Base-by-base conservation (phyloP, 768 basidiomycete species). In the Kwoniella heveanensis region DNA sequence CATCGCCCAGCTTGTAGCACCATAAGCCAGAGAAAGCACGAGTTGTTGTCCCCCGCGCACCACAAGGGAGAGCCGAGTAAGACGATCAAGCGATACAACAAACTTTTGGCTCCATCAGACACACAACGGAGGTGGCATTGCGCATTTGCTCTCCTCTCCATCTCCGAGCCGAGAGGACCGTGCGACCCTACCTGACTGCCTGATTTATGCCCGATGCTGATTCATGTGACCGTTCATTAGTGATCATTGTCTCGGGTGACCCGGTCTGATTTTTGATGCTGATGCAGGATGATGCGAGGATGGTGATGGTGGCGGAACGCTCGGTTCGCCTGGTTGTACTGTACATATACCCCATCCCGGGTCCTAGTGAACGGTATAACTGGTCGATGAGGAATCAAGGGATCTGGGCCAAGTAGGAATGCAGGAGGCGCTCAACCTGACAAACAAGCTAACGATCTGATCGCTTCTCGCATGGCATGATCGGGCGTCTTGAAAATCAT, bases 291-390 rank as follows among this genome's bases (percentile, higher is more conserved):
- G 39, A 44, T 44, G 17, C 3, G 6, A 10, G 17, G 8, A 44
- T 44, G 32, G 9, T 44, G 39, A 44, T 44, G 39, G 39, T 44
- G 39, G 39, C 39, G 39, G 39, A 44, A 44, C 39, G 39, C 39
- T 44, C 39, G 39, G 39, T 36, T 13, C 32, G 13, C 7, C 32
- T 7, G 7, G 32, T 36, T 13, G 7, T 36, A 6, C 32, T 36
- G 32, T 13, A 6, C 13, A 6, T 36, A 7, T 13, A 36, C 39
- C 39, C 39, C 39, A 44, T 44, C 39, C n/a, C n/a, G n/a, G n/a
- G n/a, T n/a, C n/a, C n/a, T n/a, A n/a, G n/a, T n/a, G n/a, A n/a
- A n/a, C n/a, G n/a, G n/a, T n/a, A n/a, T 44, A 32, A 32, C 15
- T 17, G 9, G 39, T 32, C 32, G 32, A 44, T 17, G 39, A 44